Percentiles rank a stretch among this genome's conserved stretches.
Evolutionary conservation across 1,284 basidiomycete genomes (phyloP).

Genomic region (Heliocybe sulcata): DNA sequence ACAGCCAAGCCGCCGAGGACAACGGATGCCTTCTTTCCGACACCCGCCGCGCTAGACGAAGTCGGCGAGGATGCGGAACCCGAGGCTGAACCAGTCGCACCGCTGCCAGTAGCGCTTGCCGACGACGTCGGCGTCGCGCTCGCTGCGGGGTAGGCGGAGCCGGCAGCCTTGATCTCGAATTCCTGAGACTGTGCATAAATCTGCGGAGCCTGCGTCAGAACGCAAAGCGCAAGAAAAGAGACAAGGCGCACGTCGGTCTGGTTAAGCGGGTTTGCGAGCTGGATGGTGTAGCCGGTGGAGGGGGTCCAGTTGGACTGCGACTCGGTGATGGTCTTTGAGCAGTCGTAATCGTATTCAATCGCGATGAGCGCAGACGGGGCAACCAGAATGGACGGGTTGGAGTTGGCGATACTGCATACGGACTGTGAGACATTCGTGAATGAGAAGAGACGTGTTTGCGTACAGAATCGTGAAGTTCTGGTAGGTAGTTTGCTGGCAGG

Average conservation of each 20-base stretch:
- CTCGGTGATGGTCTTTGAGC: constrained; percentile 46
- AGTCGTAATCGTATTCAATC: constrained; percentile 48
- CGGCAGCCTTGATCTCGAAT: constrained; percentile 63
- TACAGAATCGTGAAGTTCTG: constrained; percentile 34
- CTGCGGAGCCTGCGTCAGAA: constrained; percentile 24
- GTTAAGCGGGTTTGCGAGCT: constrained; percentile 53
- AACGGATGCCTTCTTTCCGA: not conserved
- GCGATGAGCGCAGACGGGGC: constrained; percentile 37
- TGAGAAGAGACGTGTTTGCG: constrained; percentile 9
- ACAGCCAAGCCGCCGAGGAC: not conserved
- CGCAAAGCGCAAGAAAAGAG: constrained; percentile 1
- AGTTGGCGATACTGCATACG: constrained; percentile 31
- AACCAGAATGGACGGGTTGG: constrained; percentile 23
- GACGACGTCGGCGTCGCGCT: constrained; percentile 25
- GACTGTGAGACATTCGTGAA: constrained; percentile 1
- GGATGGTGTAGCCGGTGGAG: constrained; percentile 47
- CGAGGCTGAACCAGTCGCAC: constrained; percentile 16
- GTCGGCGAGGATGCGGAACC: constrained; percentile 18
- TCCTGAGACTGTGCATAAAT: constrained; percentile 51
- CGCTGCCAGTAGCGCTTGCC: constrained; percentile 9
- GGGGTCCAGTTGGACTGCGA: constrained; percentile 35
- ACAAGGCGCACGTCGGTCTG: constrained; percentile 37
- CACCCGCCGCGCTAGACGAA: constrained; percentile 9
- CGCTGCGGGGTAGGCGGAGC: constrained; percentile 51
- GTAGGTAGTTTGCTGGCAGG: constrained; percentile 26